Evolutionary conservation across 192 early-diverging fungal genomes (phyloP), one percentile per base, ranked within the genome.

Genomic region (Podila clonocystis): DNA sequence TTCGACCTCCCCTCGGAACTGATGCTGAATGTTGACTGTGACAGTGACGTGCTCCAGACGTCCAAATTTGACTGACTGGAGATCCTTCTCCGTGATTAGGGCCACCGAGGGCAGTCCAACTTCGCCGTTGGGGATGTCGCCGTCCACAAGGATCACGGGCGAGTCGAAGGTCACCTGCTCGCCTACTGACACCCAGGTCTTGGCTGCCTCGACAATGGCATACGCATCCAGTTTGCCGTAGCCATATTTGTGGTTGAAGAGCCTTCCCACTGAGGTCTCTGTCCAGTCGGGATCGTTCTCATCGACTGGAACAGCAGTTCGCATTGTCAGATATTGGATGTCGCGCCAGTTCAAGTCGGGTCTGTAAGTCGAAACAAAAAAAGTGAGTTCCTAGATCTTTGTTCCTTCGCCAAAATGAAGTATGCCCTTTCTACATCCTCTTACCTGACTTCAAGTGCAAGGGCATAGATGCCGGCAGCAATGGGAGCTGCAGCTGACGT

Each of bases 401-500:
- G 22, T 31, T 15, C 29, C 11, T 34, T 0, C 15, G 36, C 13
- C 5, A 20, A 24, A 1, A 24, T 4, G 8, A 45, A 2, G 8
- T 19, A 11, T 50, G 17, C 0, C 29, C 13, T 48, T 6, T 50
- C 28, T 26, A 50, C 31, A 9, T 2, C 9, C 4, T 0, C 50
- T 15, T 79, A 80, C 77, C 71, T 80, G 66, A 73, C 77, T 80
- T 80, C 77, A 12, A 97, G 73, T 1, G 91, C 95, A 33, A 98
- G 90, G 2, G 96, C 95, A 86, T 91, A 91, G 30, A 98, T 88
- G 36, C 94, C 97, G 0, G 95, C 93, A 12, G 91, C 96, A 68
- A 97, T 77, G 6, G 97, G 97, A 0, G 97, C 97, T 0, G 97
- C 95, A 6, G 97, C 97, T 5, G 95, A 97, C 12, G 97, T 98